phyloP scores from a whole-genome alignment of 371 early-diverging fungal genomes.

The Cokeromyces recurvatus region DNA sequence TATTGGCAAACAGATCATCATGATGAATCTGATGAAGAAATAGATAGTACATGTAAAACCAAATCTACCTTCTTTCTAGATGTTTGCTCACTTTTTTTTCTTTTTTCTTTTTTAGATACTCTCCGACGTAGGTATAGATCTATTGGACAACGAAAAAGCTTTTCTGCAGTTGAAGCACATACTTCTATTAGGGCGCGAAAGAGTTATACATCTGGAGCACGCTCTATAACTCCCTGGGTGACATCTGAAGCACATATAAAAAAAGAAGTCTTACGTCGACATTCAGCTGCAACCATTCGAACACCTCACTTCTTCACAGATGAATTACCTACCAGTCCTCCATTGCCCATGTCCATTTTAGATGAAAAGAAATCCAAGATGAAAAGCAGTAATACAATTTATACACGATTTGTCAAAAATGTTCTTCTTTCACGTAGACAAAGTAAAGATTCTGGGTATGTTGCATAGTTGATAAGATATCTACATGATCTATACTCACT shows the following conservation, averaged over 20 bases:
- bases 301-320: slow-evolving; percentile 9
- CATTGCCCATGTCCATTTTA: slow-evolving; percentile 2
- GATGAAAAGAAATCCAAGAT: slow-evolving; percentile 14
- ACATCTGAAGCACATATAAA: too few species aligned
- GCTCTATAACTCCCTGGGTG: too few species aligned
- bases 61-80: too few species aligned
- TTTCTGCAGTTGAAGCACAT: too few species aligned
- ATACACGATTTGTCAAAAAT: slow-evolving; percentile 31
- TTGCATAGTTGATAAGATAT: too few species aligned
- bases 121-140: too few species aligned
- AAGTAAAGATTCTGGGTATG: slow-evolving; percentile 16
- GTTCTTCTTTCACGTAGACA: slow-evolving; percentile 24
- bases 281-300: slow-evolving; percentile 17
- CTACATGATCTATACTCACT: too few species aligned
- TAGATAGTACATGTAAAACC: slow-evolving; percentile 12
- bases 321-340: slow-evolving; percentile 10
- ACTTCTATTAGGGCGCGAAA: too few species aligned
- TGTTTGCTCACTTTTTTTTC: background rate
- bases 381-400: slow-evolving; percentile 42
- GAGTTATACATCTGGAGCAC: too few species aligned
- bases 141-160: too few species aligned
- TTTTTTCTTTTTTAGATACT: too few species aligned
- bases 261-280: slow-evolving; percentile 10
- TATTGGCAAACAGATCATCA: slow-evolving; percentile 47
- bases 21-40: slow-evolving; percentile 29